These are phyloP conservation scores for Pholiota microspora DNA, from an alignment of 768 basidiomycete genomes.

Conservation along the genomic window DNA sequence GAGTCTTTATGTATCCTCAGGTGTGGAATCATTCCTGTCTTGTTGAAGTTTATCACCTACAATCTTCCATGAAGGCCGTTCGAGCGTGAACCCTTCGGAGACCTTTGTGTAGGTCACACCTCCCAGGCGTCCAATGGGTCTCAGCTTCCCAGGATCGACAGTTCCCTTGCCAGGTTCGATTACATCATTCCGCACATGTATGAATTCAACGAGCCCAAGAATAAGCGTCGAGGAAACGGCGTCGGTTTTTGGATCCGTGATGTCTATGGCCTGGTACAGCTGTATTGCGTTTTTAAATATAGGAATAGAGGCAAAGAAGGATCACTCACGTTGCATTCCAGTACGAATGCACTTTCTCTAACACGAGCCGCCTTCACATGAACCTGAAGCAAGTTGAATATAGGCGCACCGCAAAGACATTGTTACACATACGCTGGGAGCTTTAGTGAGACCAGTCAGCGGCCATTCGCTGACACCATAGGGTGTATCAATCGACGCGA, in stretches of 20 bases:
- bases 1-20: no score
- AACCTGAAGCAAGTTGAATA: slow-evolving; percentile 23
- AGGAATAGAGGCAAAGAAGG: background rate
- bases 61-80: slow-evolving; percentile 48
- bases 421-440: slow-evolving; percentile 46
- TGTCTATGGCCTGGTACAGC: slow-evolving; percentile 33
- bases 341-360: slow-evolving; percentile 59
- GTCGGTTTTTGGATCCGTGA: slow-evolving; percentile 36
- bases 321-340: slow-evolving; percentile 53
- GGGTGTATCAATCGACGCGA: slow-evolving; percentile 51
- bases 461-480: slow-evolving; percentile 55
- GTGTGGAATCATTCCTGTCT: background rate
- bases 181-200: slow-evolving; percentile 58
- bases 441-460: slow-evolving; percentile 57
- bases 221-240: slow-evolving; percentile 39
- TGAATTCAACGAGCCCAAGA: slow-evolving; percentile 51
- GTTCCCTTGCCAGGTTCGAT: slow-evolving; percentile 33
- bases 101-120: slow-evolving; percentile 44
- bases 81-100: slow-evolving; percentile 53
- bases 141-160: slow-evolving; percentile 48
- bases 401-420: background rate
- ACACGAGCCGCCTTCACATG: slow-evolving; percentile 53
- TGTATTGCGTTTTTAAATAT: slow-evolving; percentile 12
- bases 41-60: slow-evolving; percentile 29
- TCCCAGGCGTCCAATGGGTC: slow-evolving; percentile 51